Base-by-base conservation (phyloP, 371 early-diverging fungal species). In the Dichotomocladium elegans region DNA sequence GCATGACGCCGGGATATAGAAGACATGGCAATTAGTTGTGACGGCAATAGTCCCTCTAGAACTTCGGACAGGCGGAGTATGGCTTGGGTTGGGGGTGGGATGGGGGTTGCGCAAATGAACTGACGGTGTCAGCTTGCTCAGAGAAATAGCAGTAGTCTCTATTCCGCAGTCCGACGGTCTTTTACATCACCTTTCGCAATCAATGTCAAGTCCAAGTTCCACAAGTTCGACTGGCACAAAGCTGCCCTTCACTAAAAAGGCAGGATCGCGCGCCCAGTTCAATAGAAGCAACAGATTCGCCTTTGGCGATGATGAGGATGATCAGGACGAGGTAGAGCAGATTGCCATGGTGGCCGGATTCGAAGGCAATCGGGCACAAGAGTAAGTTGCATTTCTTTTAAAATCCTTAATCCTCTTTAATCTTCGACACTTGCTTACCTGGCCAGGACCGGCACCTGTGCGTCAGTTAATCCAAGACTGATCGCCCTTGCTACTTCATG, bases 331-430 rank as follows among this genome's bases (percentile, higher is more conserved):
- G 14, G 47, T 45, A 2, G 61, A 63, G 3, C 57, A 61, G 33
- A 74, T 75, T 15, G 79, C 81, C 30, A 55, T 71, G 37, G 68
- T 83, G 19, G 51, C 64, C 25, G 83, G 81, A 10, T 55, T 83
- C 15, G 80, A 83, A 56, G 77, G 74, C 19, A 81, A 81, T 37
- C 72, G 69, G 48, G 57, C 72, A 7, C 64, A 70, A 63, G 76
- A 75, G 83, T 82, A 76, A 57, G 59, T 49, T 9, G 3, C 15
- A 7, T 53, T 35, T 7, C 35, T 12, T 37, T 15, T 15, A 21
- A 37, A 17, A 25, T 25, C 26, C 25, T 12, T 26, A 15, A 2
- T 25, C 2, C 29, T 28, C 15, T 25, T 37, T 37, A 21, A 37
- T 37, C 37, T 21, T 9, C 2, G 4, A 4, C 35, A 14, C 4